Base-by-base conservation (phyloP, 2,329 filamentous ascomycete species). In the Aspergillus transmontanensis region DNA sequence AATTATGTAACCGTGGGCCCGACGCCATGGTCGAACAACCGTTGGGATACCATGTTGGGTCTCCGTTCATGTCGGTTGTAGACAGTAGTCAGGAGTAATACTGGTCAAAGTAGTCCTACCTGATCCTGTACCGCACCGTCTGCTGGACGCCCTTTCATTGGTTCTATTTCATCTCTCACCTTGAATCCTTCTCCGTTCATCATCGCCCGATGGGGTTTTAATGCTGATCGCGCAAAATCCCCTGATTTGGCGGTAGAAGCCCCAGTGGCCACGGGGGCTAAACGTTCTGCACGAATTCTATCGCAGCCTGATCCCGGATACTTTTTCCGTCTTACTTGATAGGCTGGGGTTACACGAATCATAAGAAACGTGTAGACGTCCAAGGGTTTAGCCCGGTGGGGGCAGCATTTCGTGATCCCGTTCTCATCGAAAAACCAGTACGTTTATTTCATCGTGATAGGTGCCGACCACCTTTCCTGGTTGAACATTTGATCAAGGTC, bases 251-350 rank as follows among this genome's bases (percentile, higher is more conserved):
- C 9, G 39, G 56, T 12, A 23, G 32, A 23, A 34, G 28, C 51
- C 41, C 36, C 41, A 12, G 51, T 57, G n/a, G 56, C 32, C 10
- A 34, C 21, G 6, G 41, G 21, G 45, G 32, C 57, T 51, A 59
- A 58, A 30, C 21, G 58, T 28, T 56, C 30, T 50, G 56, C 45
- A 57, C 62, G 64, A 64, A 64, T 68, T 65, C 59, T 9, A 64
- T 63, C 34, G 50, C 59, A 43, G 28, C 16, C 7, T 58, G 23
- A 9, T 1, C 0, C 41, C 63, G 66, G 65, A 65, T 60, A 59
- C 45, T 14, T n/a, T 60, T 56, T 59, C 64, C 66, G 59, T 6
- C 0, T 3, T 1, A 21, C n/a, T 58, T 63, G 59, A 65, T 63
- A 60, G 65, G 61, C 53, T 61, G n/a, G 39, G 23, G 7, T 28